Percentiles rank a stretch among this genome's conserved stretches.
These are phyloP conservation scores for Colletotrichum australisinense DNA, from an alignment of 2,329 filamentous ascomycete species.

Conservation along the genomic window DNA sequence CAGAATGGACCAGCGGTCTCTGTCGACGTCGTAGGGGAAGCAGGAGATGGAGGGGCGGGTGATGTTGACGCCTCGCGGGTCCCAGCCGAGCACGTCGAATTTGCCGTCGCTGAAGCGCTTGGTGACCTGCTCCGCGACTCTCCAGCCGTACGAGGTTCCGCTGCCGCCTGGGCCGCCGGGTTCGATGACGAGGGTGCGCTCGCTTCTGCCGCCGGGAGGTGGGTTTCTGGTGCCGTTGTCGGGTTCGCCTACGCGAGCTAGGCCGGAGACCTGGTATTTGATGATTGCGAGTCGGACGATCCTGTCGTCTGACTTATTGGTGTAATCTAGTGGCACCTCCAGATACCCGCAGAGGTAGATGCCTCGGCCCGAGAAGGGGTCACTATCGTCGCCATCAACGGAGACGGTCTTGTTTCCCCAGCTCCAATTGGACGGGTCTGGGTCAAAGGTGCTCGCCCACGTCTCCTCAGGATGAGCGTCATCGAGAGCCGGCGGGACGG, in stretches of 20 bases:
- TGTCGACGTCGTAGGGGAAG: slow-evolving; percentile 56
- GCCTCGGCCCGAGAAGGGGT: slow-evolving; percentile 52
- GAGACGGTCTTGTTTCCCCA: slow-evolving; percentile 49
- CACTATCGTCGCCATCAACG: slow-evolving; percentile 30
- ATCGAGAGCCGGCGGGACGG: slow-evolving; percentile 54
- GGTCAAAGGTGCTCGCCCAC: slow-evolving; percentile 56
- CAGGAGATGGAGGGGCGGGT: slow-evolving; percentile 58
- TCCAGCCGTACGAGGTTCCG: slow-evolving; percentile 56
- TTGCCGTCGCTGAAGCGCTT: slow-evolving; percentile 54
- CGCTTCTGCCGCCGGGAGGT: slow-evolving; percentile 50
- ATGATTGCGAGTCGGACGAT: slow-evolving; percentile 60
- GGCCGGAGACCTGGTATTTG: slow-evolving; percentile 60
- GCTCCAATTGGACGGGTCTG: slow-evolving; percentile 57
- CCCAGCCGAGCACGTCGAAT: slow-evolving; percentile 64
- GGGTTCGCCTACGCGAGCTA: slow-evolving; percentile 41
- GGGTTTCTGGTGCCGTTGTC: slow-evolving; percentile 32
- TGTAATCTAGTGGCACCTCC: slow-evolving; percentile 61
- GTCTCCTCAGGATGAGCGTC: slow-evolving; percentile 48
- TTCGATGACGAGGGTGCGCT: slow-evolving; percentile 60
- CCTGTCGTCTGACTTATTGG: slow-evolving; percentile 54
- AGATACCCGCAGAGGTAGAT: slow-evolving; percentile 61
- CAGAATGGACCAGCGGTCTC: slow-evolving; percentile 59
- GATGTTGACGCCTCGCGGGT: slow-evolving; percentile 64
- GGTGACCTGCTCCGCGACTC: slow-evolving; percentile 48
- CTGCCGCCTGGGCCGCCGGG: slow-evolving; percentile 63